Conservation (phyloP, 805 yeast species). For the Pichia exigua region DNA sequence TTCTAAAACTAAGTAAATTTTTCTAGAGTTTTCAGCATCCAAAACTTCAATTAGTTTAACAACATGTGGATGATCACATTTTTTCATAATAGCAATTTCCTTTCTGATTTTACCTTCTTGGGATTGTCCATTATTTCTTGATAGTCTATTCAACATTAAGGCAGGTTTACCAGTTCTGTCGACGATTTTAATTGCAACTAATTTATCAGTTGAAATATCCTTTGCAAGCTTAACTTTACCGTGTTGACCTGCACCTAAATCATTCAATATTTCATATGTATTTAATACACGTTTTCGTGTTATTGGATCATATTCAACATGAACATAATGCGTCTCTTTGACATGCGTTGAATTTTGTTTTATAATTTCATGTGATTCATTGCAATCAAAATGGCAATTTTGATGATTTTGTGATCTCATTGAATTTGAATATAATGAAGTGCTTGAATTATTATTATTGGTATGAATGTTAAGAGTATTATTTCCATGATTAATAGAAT, state of each 20-base stretch:
- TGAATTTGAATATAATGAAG: conserved; percentile 1
- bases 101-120: conserved; percentile 70
- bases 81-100: conserved; percentile 90
- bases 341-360: conserved; percentile 33
- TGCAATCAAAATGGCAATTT: conserved; percentile 2
- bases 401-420: neutral
- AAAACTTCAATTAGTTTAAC: conserved; percentile 79
- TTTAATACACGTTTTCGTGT: conserved; percentile 75
- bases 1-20: conserved; percentile 85
- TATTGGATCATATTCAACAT: conserved; percentile 82
- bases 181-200: conserved; percentile 91
- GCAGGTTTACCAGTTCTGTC: conserved; percentile 60
- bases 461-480: neutral
- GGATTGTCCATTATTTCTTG: conserved; percentile 23
- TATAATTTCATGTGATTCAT: neutral
- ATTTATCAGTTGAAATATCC: conserved; percentile 52
- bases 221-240: conserved; percentile 94
- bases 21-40: conserved; percentile 76
- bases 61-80: conserved; percentile 88
- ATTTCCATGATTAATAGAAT: neutral
- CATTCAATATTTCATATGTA: conserved; percentile 80
- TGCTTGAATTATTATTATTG: conserved; percentile 6
- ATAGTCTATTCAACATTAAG: conserved; percentile 32
- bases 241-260: conserved; percentile 94
- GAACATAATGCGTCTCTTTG: conserved; percentile 75